Evolutionary conservation across 2,329 filamentous ascomycete genomes (phyloP).

Genomic region (Exophiala sp.): DNA sequence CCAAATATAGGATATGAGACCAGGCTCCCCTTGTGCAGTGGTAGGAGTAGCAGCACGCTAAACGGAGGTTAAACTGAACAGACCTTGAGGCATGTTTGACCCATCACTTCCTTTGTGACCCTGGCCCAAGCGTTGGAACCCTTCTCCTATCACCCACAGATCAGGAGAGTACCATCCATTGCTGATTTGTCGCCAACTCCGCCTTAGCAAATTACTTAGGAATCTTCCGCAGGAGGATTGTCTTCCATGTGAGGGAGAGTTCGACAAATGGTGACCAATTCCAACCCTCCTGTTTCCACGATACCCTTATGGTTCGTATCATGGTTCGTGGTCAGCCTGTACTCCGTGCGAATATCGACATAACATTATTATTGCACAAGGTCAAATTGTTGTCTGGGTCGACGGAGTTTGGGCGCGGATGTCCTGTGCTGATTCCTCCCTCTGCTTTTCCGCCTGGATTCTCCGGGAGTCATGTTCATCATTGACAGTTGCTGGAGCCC

Average conservation of each 20-base stretch:
- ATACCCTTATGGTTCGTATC: neutral
- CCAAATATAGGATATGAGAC: constrained; percentile 20
- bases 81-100: constrained; percentile 19
- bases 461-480: constrained; percentile 7
- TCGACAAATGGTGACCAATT: constrained; percentile 11
- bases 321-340: constrained; percentile 1
- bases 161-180: constrained; percentile 4
- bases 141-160: constrained; percentile 10
- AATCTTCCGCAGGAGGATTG: constrained; percentile 5
- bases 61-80: constrained; percentile 15
- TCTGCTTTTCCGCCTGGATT: neutral
- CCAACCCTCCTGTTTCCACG: neutral
- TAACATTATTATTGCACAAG: neutral
- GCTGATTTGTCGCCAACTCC: constrained; percentile 25
- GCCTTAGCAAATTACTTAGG: constrained; percentile 17
- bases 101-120: constrained; percentile 8
- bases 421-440: constrained; percentile 8
- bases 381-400: neutral
- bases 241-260: constrained; percentile 4
- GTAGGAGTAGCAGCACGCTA: constrained; percentile 17
- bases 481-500: constrained; percentile 3
- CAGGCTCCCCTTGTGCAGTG: constrained; percentile 3
- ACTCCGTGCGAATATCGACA: neutral
- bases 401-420: constrained; percentile 7
- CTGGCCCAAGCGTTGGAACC: constrained; percentile 6